Percentiles rank a stretch among this genome's conserved stretches.
Conservation (phyloP, 1,284 basidiomycete species). For the Hymenochaete sp. region DNA sequence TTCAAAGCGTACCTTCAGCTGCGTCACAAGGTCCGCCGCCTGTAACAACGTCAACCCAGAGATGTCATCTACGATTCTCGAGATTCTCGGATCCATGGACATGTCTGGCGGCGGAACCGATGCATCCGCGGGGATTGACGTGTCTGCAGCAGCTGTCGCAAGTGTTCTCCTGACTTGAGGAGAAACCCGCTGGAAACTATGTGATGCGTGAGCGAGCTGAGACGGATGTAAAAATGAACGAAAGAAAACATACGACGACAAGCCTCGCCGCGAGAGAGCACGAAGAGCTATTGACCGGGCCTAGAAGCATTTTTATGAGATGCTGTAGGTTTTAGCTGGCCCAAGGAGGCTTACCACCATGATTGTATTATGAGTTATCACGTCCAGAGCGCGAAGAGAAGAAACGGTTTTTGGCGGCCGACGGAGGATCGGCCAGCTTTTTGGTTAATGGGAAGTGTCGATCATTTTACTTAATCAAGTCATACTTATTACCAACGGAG, state of each 20-base stretch:
- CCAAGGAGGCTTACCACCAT: conserved; percentile 12
- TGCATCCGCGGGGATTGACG: conserved; percentile 35
- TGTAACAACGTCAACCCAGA: conserved; percentile 86
- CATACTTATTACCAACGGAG: too few relatives aligned
- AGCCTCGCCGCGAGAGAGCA: conserved; percentile 9
- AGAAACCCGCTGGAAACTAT: too few relatives aligned
- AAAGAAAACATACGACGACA: conserved; percentile 6
- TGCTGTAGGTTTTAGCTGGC: neutral
- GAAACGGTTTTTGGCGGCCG: too few relatives aligned
- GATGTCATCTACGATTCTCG: conserved; percentile 89
- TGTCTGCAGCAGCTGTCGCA: conserved; percentile 32
- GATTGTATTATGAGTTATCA: too few relatives aligned
- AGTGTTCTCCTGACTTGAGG: too few relatives aligned
- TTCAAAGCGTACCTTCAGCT: conserved; percentile 70
- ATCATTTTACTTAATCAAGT: too few relatives aligned
- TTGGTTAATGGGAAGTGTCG: too few relatives aligned
- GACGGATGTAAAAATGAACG: neutral
- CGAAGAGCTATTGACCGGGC: conserved; percentile 11
- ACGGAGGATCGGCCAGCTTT: too few relatives aligned
- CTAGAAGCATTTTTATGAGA: neutral
- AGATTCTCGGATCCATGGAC: conserved; percentile 63
- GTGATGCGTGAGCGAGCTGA: too few relatives aligned
- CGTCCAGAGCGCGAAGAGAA: too few relatives aligned
- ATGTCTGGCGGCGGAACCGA: conserved; percentile 32
- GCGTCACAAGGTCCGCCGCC: conserved; percentile 90